Evolutionary conservation across 768 basidiomycete genomes (phyloP), one percentile per base, ranked within the genome.

Genomic region (Podaxis sp.): DNA sequence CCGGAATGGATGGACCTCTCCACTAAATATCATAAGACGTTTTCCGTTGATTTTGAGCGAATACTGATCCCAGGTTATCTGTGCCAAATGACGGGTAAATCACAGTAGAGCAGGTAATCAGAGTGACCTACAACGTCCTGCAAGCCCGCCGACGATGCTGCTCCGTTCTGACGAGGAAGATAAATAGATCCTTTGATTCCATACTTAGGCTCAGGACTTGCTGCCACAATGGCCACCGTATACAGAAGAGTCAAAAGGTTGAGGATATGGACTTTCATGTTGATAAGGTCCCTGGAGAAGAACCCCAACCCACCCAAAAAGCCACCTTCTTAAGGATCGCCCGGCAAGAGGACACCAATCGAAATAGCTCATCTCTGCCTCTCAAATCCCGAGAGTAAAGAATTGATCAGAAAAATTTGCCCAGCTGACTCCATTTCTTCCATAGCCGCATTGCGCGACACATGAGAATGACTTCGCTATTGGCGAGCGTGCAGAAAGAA

Each of bases 41-140:
- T 73, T 71, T 22, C 78, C 79, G 66, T 78, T 78, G 60, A 80
- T 76, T 60, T 75, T 67, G 37, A 74, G 71, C 0, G 79, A 80
- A 63, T 80, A 80, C 67, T 80, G 67, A 57, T 80, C 79, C 78
- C 79, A 80, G 2, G 79, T 79, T 3, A 79, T 78, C 79, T 80
- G 33, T 2, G 61, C 13, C 40, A 20, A 15, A 10, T 11, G 17
- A 26, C 4, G 58, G 41, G 3, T 22, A 15, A 52, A 22, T 22
- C 46, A 7, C 13, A 13, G 17, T 1, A 4, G 22, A n/a, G 13
- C 30, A 33, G 11, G 3, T 20, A 38, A 12, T 22, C 15, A 5
- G 24, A 10, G n/a, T 8, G 7, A n/a, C 50, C 26, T 41, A 60
- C 51, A 33, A 53, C 44, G 13, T 60, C 37, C 40, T 60, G 51